Base-by-base conservation (phyloP, 768 basidiomycete species). In the Leucocoprinus birnbaumii region DNA sequence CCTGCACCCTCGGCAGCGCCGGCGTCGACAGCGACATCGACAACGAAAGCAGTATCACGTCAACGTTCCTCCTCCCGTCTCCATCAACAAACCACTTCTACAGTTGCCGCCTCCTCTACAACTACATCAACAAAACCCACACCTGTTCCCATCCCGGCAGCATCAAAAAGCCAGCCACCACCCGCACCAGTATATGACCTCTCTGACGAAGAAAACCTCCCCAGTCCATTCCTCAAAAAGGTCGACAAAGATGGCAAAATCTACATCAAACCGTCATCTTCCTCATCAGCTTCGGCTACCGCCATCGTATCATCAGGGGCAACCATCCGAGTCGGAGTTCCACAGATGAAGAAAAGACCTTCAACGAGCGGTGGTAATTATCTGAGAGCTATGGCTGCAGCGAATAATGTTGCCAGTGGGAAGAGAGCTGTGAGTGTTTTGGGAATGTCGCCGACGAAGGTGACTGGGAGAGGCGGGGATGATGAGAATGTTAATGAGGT, bases 141-240 rank as follows among this genome's bases (percentile, higher is more conserved):
- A 0, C 61, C 66, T 19, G 51, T 67, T 25, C 67, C 71, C 9
- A 54, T 66, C 21, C 62, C 69, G 1, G 40, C 42, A 35, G 38
- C 37, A 38, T 10, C 16, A 4, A 11, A 4, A 16, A 38, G 11
- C 13, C 22, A 63, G 62, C 25, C 62, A 63, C n/a, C 62, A 57
- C 21, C 61, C 66, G 59, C 78, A 3, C 73, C 83, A 3, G 71
- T 78, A 55, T 93, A 91, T 61, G 85, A 91, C 65, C 61, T 87
- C 9, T 74, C 75, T 0, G 89, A 93, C 64, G 91, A 91, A 65
- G 90, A 91, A 66, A 92, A 91, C 66, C 76, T 93, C 0, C 91
- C 91, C 0, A 90, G 88, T 64, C 91, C 91, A 4, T 93, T 93
- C 69, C 65, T 93, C 41, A 87, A 86, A 64, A 75, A 80, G 48